Conservation (phyloP, 352 stramenopile genomes). For the Globisporangium abappressorium region DNA sequence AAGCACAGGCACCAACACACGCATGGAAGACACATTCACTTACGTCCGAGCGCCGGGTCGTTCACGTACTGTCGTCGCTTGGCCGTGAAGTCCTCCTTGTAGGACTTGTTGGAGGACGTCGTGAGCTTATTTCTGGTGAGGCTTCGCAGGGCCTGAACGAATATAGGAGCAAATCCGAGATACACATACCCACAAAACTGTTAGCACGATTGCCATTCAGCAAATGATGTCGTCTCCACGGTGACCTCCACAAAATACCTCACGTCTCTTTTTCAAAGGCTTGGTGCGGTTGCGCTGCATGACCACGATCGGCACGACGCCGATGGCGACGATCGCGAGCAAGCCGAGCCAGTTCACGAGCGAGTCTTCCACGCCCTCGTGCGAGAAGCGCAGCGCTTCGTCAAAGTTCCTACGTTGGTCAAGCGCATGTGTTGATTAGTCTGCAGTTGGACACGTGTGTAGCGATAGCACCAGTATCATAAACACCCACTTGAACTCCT, state of each 20-base stretch:
- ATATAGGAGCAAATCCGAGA: neutral
- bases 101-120: slow-evolving; percentile 40
- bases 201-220: neutral
- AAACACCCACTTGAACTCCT: slow-evolving; percentile 65
- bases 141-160: slow-evolving; percentile 51
- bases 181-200: neutral
- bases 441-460: neutral
- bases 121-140: slow-evolving; percentile 77
- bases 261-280: slow-evolving; percentile 67
- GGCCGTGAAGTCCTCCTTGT: slow-evolving; percentile 40
- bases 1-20: neutral
- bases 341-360: slow-evolving; percentile 71
- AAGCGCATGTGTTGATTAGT: neutral
- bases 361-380: slow-evolving; percentile 68
- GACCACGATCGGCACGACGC: slow-evolving; percentile 59
- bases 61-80: slow-evolving; percentile 52
- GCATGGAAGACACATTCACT: slow-evolving; percentile 7
- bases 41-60: slow-evolving; percentile 34
- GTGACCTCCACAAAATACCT: slow-evolving; percentile 34
- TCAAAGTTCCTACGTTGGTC: slow-evolving; percentile 62
- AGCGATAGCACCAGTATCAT: neutral
- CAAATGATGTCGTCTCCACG: neutral
- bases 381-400: slow-evolving; percentile 62
- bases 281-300: slow-evolving; percentile 77
- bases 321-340: slow-evolving; percentile 45